Percentiles rank a stretch among this genome's conserved stretches.
These are phyloP conservation scores for Pseudogymnoascus sp. DNA, from an alignment of 2,329 filamentous ascomycete genomes.

Conservation along the genomic window DNA sequence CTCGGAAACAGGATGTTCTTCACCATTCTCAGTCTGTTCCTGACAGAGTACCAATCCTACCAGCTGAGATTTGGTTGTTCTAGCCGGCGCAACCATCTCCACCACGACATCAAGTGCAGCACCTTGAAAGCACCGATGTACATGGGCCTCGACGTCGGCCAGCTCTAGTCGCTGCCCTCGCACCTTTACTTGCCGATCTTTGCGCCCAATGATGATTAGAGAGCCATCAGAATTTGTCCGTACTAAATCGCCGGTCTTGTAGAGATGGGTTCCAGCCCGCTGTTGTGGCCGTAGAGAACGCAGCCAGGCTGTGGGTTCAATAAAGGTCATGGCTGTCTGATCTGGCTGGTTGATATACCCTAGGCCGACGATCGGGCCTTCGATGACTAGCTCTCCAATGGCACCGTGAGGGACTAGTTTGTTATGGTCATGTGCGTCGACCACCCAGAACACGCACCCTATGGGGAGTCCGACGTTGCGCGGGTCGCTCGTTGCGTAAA, in stretches of 20 bases:
- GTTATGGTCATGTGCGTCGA: slow-evolving; percentile 11
- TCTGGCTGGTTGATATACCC: slow-evolving; percentile 15
- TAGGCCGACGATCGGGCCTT: slow-evolving; percentile 12
- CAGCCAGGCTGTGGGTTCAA: slow-evolving; percentile 6
- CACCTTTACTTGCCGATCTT: slow-evolving; percentile 56
- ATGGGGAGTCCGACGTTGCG: neutral
- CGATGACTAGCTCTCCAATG: slow-evolving; percentile 14
- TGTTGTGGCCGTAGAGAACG: neutral
- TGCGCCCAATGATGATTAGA: slow-evolving; percentile 52
- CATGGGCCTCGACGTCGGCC: slow-evolving; percentile 44
- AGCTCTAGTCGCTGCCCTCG: slow-evolving; percentile 56
- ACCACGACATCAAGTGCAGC: neutral
- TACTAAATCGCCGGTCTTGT: slow-evolving; percentile 57
- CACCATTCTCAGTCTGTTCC: neutral
- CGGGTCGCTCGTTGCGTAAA: slow-evolving; percentile 23
- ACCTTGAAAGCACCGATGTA: neutral
- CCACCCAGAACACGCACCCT: slow-evolving; percentile 12
- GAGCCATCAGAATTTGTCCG: slow-evolving; percentile 47
- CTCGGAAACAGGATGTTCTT: neutral
- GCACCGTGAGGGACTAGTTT: slow-evolving; percentile 8
- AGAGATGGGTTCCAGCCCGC: slow-evolving; percentile 31
- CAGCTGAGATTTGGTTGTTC: neutral
- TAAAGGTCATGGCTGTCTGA: slow-evolving; percentile 13
- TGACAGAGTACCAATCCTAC: neutral
- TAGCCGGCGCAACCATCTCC: neutral